These are phyloP conservation scores for Hygrophoropsis aurantiaca DNA, from an alignment of 768 basidiomycete genomes.

Conservation along the genomic window DNA sequence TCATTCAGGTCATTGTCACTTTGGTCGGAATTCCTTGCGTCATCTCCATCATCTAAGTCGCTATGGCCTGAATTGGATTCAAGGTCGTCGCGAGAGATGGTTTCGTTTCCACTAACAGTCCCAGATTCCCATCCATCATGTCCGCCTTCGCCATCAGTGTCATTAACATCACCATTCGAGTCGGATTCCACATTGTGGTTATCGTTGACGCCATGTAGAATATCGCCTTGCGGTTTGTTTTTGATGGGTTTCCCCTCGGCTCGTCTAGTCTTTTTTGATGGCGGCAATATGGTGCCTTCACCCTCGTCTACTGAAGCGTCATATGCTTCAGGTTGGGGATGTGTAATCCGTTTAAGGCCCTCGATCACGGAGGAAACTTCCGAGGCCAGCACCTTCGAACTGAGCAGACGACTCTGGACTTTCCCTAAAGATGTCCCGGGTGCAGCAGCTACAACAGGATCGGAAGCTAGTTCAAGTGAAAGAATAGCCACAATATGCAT, in stretches of 20 bases:
- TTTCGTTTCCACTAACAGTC: conserved; percentile 32
- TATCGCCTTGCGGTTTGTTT: conserved; percentile 3
- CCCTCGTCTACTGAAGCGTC: conserved; percentile 17
- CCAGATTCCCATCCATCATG: conserved; percentile 44
- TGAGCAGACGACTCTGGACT: conserved; percentile 70
- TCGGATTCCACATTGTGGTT: conserved; percentile 9
- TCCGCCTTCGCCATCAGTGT: conserved; percentile 25
- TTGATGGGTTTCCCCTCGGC: conserved; percentile 1
- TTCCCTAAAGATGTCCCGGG: conserved; percentile 51
- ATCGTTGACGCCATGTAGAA: conserved; percentile 2
- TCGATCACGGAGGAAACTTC: conserved; percentile 54
- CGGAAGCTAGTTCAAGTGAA: conserved; percentile 40
- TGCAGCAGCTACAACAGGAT: conserved; percentile 31
- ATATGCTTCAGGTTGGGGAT: conserved; percentile 20
- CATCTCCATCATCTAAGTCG: conserved; percentile 30
- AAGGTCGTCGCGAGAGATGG: conserved; percentile 25
- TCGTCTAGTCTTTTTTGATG: conserved; percentile 10
- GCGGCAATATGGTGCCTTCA: conserved; percentile 10
- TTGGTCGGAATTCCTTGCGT: conserved; percentile 32
- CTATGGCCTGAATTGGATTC: conserved; percentile 39
- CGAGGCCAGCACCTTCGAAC: conserved; percentile 70
- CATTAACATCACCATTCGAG: conserved; percentile 9
- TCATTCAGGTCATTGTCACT: conserved; percentile 13
- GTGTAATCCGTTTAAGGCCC: conserved; percentile 44
- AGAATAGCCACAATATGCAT: conserved; percentile 47